Evolutionary conservation across 2,329 filamentous ascomycete genomes (phyloP).

Genomic region (Decorospora gaudefroyi): DNA sequence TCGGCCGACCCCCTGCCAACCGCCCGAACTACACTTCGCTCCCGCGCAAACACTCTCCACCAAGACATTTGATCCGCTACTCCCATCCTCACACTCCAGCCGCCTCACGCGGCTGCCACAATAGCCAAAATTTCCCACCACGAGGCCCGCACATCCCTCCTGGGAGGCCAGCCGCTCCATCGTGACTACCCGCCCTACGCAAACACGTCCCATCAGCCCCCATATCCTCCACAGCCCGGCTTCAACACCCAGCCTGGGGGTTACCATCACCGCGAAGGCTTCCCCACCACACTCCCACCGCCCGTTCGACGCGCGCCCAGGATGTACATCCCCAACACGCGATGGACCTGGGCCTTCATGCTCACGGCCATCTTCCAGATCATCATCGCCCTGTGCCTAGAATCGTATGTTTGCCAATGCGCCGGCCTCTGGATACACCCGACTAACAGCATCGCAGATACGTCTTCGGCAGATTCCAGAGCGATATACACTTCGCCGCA

Average conservation of each 20-base stretch:
- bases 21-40: conserved; percentile 16
- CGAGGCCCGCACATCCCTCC: conserved; percentile 62
- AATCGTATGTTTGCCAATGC: conserved; percentile 68
- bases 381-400: conserved; percentile 77
- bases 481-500: conserved; percentile 53
- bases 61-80: conserved; percentile 22
- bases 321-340: conserved; percentile 79
- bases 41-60: conserved; percentile 16
- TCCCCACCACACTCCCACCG: conserved; percentile 50
- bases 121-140: conserved; percentile 60
- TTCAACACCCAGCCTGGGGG: conserved; percentile 58
- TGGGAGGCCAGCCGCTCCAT: conserved; percentile 61
- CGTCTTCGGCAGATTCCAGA: conserved; percentile 85
- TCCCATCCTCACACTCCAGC: conserved; percentile 38
- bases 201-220: conserved; percentile 36
- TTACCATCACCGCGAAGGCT: conserved; percentile 49
- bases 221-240: conserved; percentile 48
- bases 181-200: conserved; percentile 55
- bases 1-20: conserved; percentile 29
- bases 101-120: conserved; percentile 43
- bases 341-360: conserved; percentile 89
- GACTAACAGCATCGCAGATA: conserved; percentile 62
- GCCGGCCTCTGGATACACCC: neutral
- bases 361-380: conserved; percentile 75
- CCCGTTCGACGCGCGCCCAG: conserved; percentile 41